These are phyloP conservation scores for Rosa multiflora DNA, from an alignment of 306 rosid species.

Conservation along the genomic window DNA sequence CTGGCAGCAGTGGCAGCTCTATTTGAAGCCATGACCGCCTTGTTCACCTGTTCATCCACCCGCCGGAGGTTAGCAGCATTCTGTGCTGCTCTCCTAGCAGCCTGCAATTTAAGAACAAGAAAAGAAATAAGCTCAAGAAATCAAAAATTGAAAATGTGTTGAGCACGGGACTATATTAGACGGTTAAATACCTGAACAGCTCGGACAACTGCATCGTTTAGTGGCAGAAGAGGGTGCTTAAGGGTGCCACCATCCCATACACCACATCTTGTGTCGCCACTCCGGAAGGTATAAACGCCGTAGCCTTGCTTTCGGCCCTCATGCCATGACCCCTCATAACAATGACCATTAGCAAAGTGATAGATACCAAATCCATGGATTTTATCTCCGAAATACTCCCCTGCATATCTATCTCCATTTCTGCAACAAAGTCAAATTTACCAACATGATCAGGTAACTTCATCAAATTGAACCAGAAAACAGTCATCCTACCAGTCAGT, in stretches of 20 bases:
- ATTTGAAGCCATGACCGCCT: conserved; percentile 77
- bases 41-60: conserved; percentile 77
- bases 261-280: conserved; percentile 69
- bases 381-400: conserved; percentile 97
- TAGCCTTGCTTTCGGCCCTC: conserved; percentile 91
- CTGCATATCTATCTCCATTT: conserved; percentile 97
- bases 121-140: not conserved
- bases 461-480: not conserved
- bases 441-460: conserved; percentile 4
- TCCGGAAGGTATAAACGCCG: conserved; percentile 73
- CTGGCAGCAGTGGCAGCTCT: conserved; percentile 93
- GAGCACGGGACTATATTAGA: not conserved
- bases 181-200: conserved; percentile 67
- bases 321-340: conserved; percentile 97
- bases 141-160: not conserved
- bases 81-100: conserved; percentile 77
- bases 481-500: not conserved
- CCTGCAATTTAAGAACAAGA: conserved; percentile 44
- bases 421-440: conserved; percentile 39
- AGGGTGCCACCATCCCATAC: conserved; percentile 93
- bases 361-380: conserved; percentile 98
- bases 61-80: conserved; percentile 60
- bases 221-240: conserved; percentile 60
- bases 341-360: conserved; percentile 90
- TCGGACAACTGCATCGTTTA: conserved; percentile 52